Conservation (phyloP, 345 rosid genomes). For the Microthlaspi erraticum region DNA sequence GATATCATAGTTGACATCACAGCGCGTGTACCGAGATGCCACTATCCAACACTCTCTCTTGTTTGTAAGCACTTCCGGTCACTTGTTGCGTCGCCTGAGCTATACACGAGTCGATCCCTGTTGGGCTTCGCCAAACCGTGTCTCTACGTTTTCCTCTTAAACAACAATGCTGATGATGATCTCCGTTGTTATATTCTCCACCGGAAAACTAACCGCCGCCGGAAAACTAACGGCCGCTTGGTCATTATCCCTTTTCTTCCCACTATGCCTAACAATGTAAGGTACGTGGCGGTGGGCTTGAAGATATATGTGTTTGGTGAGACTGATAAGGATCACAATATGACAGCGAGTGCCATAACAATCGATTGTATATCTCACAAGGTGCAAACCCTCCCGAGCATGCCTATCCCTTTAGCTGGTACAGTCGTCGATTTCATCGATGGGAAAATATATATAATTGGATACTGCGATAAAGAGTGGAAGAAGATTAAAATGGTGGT, state of each 20-base stretch:
- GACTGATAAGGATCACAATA: too few relatives aligned
- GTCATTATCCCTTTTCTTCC: not conserved
- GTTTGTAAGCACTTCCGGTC: not conserved
- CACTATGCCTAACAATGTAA: not conserved
- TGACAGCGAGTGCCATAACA: not conserved
- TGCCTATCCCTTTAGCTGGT: not conserved
- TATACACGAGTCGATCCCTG: not conserved
- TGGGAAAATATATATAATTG: not conserved
- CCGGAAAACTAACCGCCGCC: not conserved
- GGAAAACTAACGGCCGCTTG: not conserved
- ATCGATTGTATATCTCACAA: slow-evolving; percentile 1
- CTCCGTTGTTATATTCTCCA: not conserved
- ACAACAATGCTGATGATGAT: not conserved
- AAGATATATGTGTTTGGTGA: not conserved
- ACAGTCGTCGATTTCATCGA: not conserved
- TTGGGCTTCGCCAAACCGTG: not conserved
- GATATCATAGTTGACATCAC: not conserved
- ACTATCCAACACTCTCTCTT: slow-evolving; percentile 1
- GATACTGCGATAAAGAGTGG: not conserved
- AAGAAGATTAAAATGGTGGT: not conserved
- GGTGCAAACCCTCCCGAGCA: not conserved
- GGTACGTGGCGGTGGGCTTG: not conserved
- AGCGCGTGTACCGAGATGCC: not conserved
- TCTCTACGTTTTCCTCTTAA: not conserved
- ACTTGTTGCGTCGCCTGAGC: not conserved